Conservation (phyloP, 768 basidiomycete species). For the Melanogaster broomeanus region DNA sequence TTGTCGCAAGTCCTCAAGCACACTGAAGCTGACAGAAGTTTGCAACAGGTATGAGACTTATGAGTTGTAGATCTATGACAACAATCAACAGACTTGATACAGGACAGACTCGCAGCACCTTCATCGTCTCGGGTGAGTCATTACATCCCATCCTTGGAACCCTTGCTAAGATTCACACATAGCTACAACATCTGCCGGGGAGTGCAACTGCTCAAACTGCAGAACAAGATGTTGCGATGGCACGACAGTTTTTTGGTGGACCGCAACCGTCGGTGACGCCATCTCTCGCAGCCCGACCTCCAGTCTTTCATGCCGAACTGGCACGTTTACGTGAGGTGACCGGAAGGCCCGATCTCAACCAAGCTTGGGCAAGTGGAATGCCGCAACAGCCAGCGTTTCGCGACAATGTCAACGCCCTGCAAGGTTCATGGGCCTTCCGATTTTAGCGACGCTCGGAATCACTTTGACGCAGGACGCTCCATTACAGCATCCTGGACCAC, state of each 20-base stretch:
- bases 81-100: background rate
- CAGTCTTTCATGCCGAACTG: slow-evolving; percentile 34
- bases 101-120: slow-evolving; percentile 77
- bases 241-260: slow-evolving; percentile 76
- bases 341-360: slow-evolving; percentile 41
- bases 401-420: slow-evolving; percentile 27
- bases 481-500: slow-evolving; percentile 34
- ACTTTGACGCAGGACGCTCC: slow-evolving; percentile 24
- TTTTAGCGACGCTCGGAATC: slow-evolving; percentile 40
- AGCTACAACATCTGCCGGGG: slow-evolving; percentile 79
- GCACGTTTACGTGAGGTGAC: slow-evolving; percentile 19
- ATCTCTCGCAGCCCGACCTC: slow-evolving; percentile 36
- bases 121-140: slow-evolving; percentile 66
- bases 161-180: slow-evolving; percentile 1
- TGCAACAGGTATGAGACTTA: slow-evolving; percentile 68
- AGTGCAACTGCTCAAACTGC: slow-evolving; percentile 49
- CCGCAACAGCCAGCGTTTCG: slow-evolving; percentile 43
- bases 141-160: background rate
- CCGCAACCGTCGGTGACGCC: slow-evolving; percentile 35
- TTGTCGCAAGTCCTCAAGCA: slow-evolving; percentile 89
- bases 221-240: slow-evolving; percentile 71
- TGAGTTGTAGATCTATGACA: background rate
- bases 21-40: slow-evolving; percentile 82
- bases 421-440: slow-evolving; percentile 59
- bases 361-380: slow-evolving; percentile 56